phyloP scores from a whole-genome alignment of 208 protist genomes.

The Trypanosoma lewisi region DNA sequence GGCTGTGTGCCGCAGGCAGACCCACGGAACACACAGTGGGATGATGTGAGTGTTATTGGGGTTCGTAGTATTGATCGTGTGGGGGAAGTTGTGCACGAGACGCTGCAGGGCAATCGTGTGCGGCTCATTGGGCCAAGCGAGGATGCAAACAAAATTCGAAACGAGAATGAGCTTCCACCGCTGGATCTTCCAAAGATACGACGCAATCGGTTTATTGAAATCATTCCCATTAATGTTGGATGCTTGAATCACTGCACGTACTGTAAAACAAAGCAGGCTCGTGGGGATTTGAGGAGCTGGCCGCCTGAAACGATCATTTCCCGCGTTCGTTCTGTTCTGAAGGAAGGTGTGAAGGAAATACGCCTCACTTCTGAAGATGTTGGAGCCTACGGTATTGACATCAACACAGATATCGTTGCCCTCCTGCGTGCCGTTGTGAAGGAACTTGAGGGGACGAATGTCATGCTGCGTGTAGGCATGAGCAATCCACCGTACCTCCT shows the following conservation, averaged over 20 bases:
- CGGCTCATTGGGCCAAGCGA: constrained; percentile 29
- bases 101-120: constrained; percentile 72
- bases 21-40: constrained; percentile 30
- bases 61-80: constrained; percentile 70
- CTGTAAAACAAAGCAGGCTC: constrained; percentile 91
- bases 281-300: constrained; percentile 69
- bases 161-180: constrained; percentile 32
- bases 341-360: constrained; percentile 68
- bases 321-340: constrained; percentile 42
- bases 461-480: constrained; percentile 85
- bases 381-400: constrained; percentile 86
- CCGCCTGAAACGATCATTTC: constrained; percentile 45
- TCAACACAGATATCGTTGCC: constrained; percentile 43
- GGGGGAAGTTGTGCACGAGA: constrained; percentile 66
- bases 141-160: constrained; percentile 1
- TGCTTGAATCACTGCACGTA: constrained; percentile 90
- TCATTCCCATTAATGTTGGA: constrained; percentile 80
- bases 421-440: constrained; percentile 44
- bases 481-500: constrained; percentile 86
- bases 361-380: constrained; percentile 85
- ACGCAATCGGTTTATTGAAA: constrained; percentile 81
- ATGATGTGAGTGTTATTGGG: constrained; percentile 46
- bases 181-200: constrained; percentile 83
- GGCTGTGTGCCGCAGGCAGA: constrained; percentile 80
- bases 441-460: constrained; percentile 40